phyloP scores from a whole-genome alignment of 768 basidiomycete genomes.

The Pisolithus microcarpus region DNA sequence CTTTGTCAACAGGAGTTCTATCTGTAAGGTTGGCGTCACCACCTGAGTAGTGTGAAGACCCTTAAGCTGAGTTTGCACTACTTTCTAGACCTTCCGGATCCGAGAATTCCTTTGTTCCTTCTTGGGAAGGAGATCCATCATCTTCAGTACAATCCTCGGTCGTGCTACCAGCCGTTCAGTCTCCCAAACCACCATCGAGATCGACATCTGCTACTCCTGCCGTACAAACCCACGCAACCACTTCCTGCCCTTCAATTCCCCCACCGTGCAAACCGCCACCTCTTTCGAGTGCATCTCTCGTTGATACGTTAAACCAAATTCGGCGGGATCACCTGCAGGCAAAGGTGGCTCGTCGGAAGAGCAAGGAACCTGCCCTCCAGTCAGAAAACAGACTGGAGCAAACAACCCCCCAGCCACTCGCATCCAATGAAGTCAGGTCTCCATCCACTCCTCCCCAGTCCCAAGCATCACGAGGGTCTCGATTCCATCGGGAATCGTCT shows the following conservation, averaged over 20 bases:
- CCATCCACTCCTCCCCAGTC: not conserved
- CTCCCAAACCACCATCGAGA: not conserved
- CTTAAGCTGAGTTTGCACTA: too few species aligned
- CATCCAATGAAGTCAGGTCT: not conserved
- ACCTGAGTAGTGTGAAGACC: too few species aligned
- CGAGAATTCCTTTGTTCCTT: too few species aligned
- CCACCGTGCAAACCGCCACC: not conserved
- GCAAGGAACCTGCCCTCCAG: not conserved
- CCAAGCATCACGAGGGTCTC: not conserved
- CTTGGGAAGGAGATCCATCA: not conserved
- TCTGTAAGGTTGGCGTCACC: too few species aligned
- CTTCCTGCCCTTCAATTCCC: not conserved
- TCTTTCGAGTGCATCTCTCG: not conserved
- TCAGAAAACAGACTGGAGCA: not conserved
- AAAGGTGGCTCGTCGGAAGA: not conserved
- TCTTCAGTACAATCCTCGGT: not conserved
- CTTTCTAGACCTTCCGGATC: too few species aligned
- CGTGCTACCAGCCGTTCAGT: not conserved
- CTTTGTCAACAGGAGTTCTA: too few species aligned
- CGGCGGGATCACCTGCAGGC: not conserved
- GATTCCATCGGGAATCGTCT: not conserved
- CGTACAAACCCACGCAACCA: not conserved
- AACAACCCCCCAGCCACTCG: not conserved
- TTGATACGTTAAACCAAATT: not conserved
- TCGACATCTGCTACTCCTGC: not conserved